A percentile compares a stretch with the other conserved stretches of the same genome.
Evolutionary conservation across 2,329 filamentous ascomycete genomes (phyloP).

Genomic region (Trichoderma afroharzianum): DNA sequence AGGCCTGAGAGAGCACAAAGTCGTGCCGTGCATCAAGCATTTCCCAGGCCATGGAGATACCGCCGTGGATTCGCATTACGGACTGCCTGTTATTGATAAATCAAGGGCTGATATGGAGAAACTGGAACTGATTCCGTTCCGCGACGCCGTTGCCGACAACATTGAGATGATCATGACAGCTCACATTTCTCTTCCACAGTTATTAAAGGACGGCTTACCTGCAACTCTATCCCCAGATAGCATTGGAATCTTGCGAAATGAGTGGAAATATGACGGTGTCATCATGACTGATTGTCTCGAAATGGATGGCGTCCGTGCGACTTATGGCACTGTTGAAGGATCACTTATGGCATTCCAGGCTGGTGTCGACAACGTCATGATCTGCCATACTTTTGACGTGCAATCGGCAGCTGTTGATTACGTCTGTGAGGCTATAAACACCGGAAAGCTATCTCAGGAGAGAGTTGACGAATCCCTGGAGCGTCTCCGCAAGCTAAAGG

Average conservation of each 20-base stretch:
- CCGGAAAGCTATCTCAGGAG: conserved; percentile 18
- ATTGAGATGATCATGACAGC: conserved; percentile 30
- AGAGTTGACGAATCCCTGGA: conserved; percentile 21
- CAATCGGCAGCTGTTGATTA: conserved; percentile 26
- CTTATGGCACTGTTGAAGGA: conserved; percentile 25
- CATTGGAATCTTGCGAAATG: conserved; percentile 23
- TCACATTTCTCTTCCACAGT: conserved; percentile 26
- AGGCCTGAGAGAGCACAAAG: conserved; percentile 21
- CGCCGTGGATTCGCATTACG: conserved; percentile 27
- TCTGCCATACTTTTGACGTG: conserved; percentile 27
- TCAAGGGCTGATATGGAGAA: conserved; percentile 22
- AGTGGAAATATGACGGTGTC: conserved; percentile 23
- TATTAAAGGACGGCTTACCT: conserved; percentile 22
- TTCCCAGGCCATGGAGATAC: conserved; percentile 29
- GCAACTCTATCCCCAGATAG: conserved; percentile 26
- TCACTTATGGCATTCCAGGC: conserved; percentile 26
- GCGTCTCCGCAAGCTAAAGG: conserved; percentile 23
- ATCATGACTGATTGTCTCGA: conserved; percentile 28
- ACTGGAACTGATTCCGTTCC: conserved; percentile 25
- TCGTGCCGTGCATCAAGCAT: conserved; percentile 28
- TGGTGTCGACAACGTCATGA: conserved; percentile 29
- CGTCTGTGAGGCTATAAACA: conserved; percentile 22
- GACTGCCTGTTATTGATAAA: conserved; percentile 26
- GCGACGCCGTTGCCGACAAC: conserved; percentile 20
- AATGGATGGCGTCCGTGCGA: conserved; percentile 27